Evolutionary conservation across 139 green algal genomes (phyloP).

Genomic region (Chlamydomonas asymmetrica): DNA sequence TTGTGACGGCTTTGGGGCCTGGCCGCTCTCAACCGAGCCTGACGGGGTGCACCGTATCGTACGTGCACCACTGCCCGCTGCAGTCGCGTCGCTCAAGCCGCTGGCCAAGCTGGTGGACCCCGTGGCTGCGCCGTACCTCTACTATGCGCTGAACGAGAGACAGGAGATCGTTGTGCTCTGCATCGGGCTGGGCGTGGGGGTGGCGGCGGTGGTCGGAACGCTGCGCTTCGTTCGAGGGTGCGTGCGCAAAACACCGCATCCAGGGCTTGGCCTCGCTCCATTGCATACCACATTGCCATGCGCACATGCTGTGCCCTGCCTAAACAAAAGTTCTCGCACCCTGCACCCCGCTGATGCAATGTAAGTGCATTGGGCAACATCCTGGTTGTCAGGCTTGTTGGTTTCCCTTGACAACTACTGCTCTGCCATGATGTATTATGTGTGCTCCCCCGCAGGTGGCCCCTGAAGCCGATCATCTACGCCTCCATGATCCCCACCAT

Average conservation of each 20-base stretch:
- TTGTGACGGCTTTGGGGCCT: too few species aligned
- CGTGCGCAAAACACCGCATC: background rate
- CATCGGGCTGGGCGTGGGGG: slow-evolving; percentile 49
- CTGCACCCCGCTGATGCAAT: too few species aligned
- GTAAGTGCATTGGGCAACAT: too few species aligned
- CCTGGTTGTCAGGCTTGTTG: too few species aligned
- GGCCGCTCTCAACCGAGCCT: too few species aligned
- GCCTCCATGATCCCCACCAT: slow-evolving; percentile 41
- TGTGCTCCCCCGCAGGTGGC: slow-evolving; percentile 8
- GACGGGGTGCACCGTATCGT: too few species aligned
- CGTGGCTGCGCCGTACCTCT: slow-evolving; percentile 47
- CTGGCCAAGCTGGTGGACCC: slow-evolving; percentile 22
- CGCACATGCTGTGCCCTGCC: background rate
- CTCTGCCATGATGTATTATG: too few species aligned
- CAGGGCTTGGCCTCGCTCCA: background rate
- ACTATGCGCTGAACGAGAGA: slow-evolving; percentile 56
- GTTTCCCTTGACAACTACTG: too few species aligned
- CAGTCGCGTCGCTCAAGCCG: slow-evolving; percentile 4
- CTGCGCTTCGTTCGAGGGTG: slow-evolving; percentile 40
- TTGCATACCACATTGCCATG: background rate
- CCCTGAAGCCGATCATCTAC: slow-evolving; percentile 51
- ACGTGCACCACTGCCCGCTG: too few species aligned
- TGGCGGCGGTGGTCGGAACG: slow-evolving; percentile 48
- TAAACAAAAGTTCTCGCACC: too few species aligned
- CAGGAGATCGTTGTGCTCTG: slow-evolving; percentile 48